Base-by-base conservation (phyloP, 768 basidiomycete genomes). In the Chalciporus chontae region DNA sequence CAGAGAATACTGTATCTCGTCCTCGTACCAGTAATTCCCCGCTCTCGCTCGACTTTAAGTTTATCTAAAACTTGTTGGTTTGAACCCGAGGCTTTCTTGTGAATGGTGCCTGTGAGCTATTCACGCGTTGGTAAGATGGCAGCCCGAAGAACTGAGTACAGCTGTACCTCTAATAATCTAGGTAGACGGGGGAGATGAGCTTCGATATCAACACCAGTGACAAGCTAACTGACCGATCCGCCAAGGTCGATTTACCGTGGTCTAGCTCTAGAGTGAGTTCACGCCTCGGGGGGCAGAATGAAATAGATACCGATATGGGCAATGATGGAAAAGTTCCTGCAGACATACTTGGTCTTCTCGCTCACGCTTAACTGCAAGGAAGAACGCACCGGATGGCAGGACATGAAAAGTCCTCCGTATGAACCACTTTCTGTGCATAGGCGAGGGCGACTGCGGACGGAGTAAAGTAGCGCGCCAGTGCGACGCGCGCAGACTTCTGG, bases 171-270 rank as follows among this genome's bases (percentile, higher is more conserved):
- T 18, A 91, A 73, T 52, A 90, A 71, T 57, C 89, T 90, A 58
- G n/a, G 6, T 26, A 23, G 5, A 23, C 53, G 38, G 34, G 44
- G 42, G 23, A 50, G 56, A 29, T 51, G 43, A 53, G 24, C 7
- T 18, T 40, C 4, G 21, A 29, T 4, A 24, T 0, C 5, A 4
- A 13, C 5, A 32, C 44, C 7, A 26, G 34, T 24, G 37, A 32
- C 17, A 41, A 48, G 46, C 17, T 13, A 17, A 71, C 80, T 47
- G 59, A 84, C 81, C 92, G 75, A 63, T 96, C 94, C 6, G 93
- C 91, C 49, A 96, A 73, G 4, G 93, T 96, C 4, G 91, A 94
- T 75, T 97, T 98, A 45, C 95, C 95, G 69, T 96, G 94, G 68
- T 96, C 89, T 87, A 50, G n/a, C 44, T 21, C 36, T 11, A 42